phyloP scores from a whole-genome alignment of 208 protist species.

The Trypanosoma cruzi region DNA sequence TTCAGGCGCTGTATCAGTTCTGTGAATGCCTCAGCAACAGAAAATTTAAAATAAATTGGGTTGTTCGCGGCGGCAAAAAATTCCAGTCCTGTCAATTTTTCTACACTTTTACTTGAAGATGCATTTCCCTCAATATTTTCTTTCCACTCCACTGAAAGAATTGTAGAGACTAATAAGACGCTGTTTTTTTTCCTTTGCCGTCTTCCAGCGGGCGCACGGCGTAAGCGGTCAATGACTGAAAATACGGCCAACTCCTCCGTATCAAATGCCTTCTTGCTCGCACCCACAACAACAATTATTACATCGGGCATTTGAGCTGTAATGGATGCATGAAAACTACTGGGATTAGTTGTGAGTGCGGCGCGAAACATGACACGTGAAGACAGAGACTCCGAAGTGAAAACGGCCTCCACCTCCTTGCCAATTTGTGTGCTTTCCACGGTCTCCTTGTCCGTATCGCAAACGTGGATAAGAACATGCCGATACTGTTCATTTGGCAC shows the following conservation, averaged over 20 bases:
- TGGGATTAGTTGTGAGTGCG: conserved; percentile 6
- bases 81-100: neutral
- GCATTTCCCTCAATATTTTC: neutral
- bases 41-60: conserved; percentile 17
- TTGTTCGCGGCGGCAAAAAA: conserved; percentile 11
- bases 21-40: neutral
- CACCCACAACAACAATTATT: conserved; percentile 2
- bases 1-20: conserved; percentile 1
- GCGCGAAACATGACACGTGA: conserved; percentile 5
- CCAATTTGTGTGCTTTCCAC: conserved; percentile 3
- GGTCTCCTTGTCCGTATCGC: neutral
- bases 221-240: neutral
- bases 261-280: neutral
- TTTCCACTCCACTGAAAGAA: conserved; percentile 21
- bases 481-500: neutral
- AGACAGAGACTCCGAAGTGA: conserved; percentile 1
- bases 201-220: neutral
- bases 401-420: conserved; percentile 18
- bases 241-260: neutral
- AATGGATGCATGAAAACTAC: conserved; percentile 4
- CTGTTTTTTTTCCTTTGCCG: neutral
- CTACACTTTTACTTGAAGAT: too few species aligned
- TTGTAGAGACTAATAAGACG: neutral
- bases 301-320: conserved; percentile 11
- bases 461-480: conserved; percentile 23